Evolutionary conservation across 345 rosid genomes (phyloP).

Genomic region (Citrus cavaleriei): DNA sequence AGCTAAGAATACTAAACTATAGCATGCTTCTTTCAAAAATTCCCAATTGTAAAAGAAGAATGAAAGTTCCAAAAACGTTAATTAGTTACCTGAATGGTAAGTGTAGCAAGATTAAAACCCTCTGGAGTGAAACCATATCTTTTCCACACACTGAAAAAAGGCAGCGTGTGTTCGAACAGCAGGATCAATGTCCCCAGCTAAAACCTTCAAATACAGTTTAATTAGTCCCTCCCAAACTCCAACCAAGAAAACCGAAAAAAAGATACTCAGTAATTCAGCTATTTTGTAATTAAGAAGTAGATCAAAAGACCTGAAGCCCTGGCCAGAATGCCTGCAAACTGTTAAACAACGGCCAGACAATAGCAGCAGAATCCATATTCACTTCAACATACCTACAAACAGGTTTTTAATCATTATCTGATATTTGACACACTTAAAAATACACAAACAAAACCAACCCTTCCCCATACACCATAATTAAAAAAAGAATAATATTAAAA

Average conservation of each 20-base stretch:
- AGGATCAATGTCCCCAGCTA: constrained; percentile 94
- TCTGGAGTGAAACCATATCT: constrained; percentile 94
- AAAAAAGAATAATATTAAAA: no score
- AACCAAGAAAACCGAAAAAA: not conserved
- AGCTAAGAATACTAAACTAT: not conserved
- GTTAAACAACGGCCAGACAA: constrained; percentile 94
- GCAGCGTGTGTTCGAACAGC: constrained; percentile 97
- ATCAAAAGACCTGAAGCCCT: constrained; percentile 79
- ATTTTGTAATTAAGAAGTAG: constrained; percentile 3
- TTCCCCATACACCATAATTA: not conserved
- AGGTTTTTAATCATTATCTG: constrained; percentile 11
- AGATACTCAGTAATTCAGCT: not conserved
- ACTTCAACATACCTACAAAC: constrained; percentile 91
- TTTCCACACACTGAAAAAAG: constrained; percentile 94
- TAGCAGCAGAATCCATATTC: constrained; percentile 97
- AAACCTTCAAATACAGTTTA: constrained; percentile 54
- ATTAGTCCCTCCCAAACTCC: not conserved
- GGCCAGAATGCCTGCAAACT: constrained; percentile 99
- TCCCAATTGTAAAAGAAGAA: not conserved
- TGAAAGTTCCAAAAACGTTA: not conserved
- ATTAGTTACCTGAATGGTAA: constrained; percentile 55
- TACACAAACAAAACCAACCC: not conserved
- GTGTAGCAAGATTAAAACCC: constrained; percentile 93
- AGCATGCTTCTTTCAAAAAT: not conserved
- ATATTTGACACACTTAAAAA: not conserved